Evolutionary conservation across 2,329 filamentous ascomycete species (phyloP).

Genomic region (Talaromyces atroroseus): DNA sequence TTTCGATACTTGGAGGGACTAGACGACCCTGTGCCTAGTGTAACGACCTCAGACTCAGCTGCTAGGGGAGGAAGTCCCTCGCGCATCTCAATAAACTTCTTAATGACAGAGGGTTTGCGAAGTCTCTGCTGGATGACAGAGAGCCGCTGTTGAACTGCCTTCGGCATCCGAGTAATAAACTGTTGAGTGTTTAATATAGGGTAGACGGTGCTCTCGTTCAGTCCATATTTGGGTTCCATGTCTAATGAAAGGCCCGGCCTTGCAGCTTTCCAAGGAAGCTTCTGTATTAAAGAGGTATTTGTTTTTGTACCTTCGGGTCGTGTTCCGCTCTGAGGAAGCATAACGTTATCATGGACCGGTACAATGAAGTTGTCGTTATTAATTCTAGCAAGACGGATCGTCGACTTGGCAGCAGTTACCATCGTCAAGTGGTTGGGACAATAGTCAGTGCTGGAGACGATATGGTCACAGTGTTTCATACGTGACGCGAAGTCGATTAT

Average conservation of each 20-base stretch:
- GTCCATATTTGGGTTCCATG: constrained; percentile 41
- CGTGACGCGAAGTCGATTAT: constrained; percentile 66
- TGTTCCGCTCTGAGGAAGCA: constrained; percentile 35
- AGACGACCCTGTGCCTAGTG: constrained; percentile 87
- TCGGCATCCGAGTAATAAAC: constrained; percentile 20
- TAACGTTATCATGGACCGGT: constrained; percentile 59
- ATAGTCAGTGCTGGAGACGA: constrained; percentile 68
- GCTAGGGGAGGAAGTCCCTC: constrained; percentile 57
- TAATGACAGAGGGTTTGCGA: constrained; percentile 26
- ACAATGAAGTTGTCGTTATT: constrained; percentile 69
- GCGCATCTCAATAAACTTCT: constrained; percentile 43
- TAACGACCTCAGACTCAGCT: constrained; percentile 73
- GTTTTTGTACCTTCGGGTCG: constrained; percentile 15
- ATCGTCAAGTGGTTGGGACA: constrained; percentile 71
- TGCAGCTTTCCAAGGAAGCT: constrained; percentile 3
- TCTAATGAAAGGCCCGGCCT: constrained; percentile 15
- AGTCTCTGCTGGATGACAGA: constrained; percentile 23
- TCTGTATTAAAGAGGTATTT: not conserved
- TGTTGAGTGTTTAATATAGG: constrained; percentile 21
- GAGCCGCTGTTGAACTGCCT: constrained; percentile 26
- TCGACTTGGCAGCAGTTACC: constrained; percentile 60
- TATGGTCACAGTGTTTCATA: constrained; percentile 60
- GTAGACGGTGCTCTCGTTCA: constrained; percentile 28
- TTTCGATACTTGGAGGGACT: constrained; percentile 91
- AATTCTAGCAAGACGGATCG: constrained; percentile 64